A percentile compares a stretch with the other conserved stretches of the same genome.
These are phyloP conservation scores for Hymenoscyphus salicellus DNA, from an alignment of 2,329 filamentous ascomycete genomes.

Conservation along the genomic window DNA sequence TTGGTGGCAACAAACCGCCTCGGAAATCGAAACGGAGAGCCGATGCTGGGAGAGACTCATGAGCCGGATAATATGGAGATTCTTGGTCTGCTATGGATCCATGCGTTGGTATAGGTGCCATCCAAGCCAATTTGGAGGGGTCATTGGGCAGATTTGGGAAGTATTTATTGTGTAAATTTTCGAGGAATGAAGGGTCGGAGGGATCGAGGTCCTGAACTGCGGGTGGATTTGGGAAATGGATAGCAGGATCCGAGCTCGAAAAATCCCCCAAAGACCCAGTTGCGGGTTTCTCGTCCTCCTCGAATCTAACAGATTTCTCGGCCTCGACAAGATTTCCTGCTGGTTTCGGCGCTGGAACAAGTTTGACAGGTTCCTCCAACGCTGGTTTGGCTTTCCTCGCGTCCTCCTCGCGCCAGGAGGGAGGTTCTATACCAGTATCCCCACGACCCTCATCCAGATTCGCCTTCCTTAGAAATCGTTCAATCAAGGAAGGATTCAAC, in stretches of 20 bases:
- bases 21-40: slow-evolving; percentile 86
- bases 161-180: slow-evolving; percentile 84
- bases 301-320: slow-evolving; percentile 43
- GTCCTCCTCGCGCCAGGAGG: slow-evolving; percentile 2
- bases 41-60: slow-evolving; percentile 67
- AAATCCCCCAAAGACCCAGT: slow-evolving; percentile 55
- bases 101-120: slow-evolving; percentile 67
- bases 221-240: slow-evolving; percentile 44
- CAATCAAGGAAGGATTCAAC: slow-evolving; percentile 71
- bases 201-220: slow-evolving; percentile 74
- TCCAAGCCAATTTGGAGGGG: slow-evolving; percentile 84
- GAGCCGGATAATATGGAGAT: slow-evolving; percentile 78
- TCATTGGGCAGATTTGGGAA: slow-evolving; percentile 85
- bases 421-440: slow-evolving; percentile 31
- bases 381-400: not conserved
- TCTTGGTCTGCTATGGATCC: slow-evolving; percentile 63
- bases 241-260: slow-evolving; percentile 40
- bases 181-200: slow-evolving; percentile 75
- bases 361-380: slow-evolving; percentile 7
- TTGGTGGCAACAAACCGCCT: slow-evolving; percentile 75
- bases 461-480: slow-evolving; percentile 60
- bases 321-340: slow-evolving; percentile 34
- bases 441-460: slow-evolving; percentile 35
- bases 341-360: slow-evolving; percentile 26
- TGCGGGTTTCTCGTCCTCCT: slow-evolving; percentile 40